Base-by-base conservation (phyloP, 2,329 filamentous ascomycete species). In the Fusarium lyarnte region DNA sequence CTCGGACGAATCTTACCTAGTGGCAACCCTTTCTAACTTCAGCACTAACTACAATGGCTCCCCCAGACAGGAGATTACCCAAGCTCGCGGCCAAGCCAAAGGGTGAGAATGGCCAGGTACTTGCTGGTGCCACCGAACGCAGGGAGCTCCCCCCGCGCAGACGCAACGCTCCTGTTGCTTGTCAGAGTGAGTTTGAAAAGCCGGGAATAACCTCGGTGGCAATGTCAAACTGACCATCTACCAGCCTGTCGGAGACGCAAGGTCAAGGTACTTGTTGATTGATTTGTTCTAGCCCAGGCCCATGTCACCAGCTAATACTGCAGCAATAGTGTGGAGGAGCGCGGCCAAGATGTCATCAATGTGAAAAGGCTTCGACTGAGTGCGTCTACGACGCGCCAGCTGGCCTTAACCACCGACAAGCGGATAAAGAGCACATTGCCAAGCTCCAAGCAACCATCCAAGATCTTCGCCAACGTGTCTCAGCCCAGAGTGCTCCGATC, bases 401-500 rank as follows among this genome's bases (percentile, higher is more conserved):
- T 17, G 41, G 41, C 4, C 1, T 25, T 4, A 19, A 43, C 0
- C 23, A 13, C 23, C 41, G 41, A 0, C 10, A 43, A 25, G 41
- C 23, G 0, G 16, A 43, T 43, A 25, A 25, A 8, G 41, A 19
- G 0, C 41, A 43, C 23, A 43, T 43, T 3, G 5, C 23, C 1
- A 43, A 11, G 23, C 16, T 43, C 23, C 41, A 43, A 13, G 41
- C 41, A 5, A 43, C n/a, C 9, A 16, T 25, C n/a, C n/a, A 25
- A 10, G 16, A 12, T 43, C 41, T 43, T 12, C n/a, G 16, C 7
- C 9, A 17, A 43, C 16, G 0, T 0, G 0, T 19, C 2, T 25
- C 41, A 0, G 27, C 6, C 6, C 27, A 27, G 8, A 7, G 27
- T 27, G 17, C n/a, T 17, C 16, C 16, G 12, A 3, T 0, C 9